phyloP scores from a whole-genome alignment of 495 filamentous ascomycete genomes.

The Chaetomium tenue region DNA sequence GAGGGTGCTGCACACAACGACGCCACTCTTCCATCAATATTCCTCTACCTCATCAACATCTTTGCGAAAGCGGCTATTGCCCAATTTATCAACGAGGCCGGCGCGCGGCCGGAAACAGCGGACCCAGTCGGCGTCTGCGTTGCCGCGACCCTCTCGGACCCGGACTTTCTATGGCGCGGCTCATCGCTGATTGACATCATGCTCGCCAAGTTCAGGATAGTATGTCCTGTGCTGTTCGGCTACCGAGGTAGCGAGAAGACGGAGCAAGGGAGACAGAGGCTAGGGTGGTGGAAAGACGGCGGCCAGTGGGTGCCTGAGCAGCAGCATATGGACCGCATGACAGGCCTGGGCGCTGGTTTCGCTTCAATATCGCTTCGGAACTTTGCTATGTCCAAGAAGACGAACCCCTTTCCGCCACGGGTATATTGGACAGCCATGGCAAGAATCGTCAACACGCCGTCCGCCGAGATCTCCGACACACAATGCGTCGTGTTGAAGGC shows the following conservation, averaged over 20 bases:
- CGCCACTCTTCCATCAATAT: constrained; percentile 58
- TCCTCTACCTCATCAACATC: constrained; percentile 80
- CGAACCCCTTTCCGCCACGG: constrained; percentile 74
- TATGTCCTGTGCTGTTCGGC: constrained; percentile 85
- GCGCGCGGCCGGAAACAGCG: constrained; percentile 65
- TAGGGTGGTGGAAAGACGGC: constrained; percentile 72
- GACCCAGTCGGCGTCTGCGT: constrained; percentile 79
- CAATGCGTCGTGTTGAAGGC: constrained; percentile 76
- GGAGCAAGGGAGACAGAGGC: constrained; percentile 58
- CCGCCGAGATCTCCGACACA: constrained; percentile 64
- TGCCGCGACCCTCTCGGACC: constrained; percentile 68
- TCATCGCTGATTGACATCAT: constrained; percentile 77
- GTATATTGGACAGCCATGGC: constrained; percentile 79
- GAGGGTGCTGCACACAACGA: constrained; percentile 54
- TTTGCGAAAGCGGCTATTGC: constrained; percentile 73
- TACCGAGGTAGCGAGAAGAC: constrained; percentile 75
- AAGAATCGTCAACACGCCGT: constrained; percentile 68
- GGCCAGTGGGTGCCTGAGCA: constrained; percentile 63
- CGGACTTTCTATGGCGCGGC: constrained; percentile 66
- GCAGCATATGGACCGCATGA: constrained; percentile 75
- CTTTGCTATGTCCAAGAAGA: constrained; percentile 62
- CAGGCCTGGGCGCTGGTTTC: constrained; percentile 78
- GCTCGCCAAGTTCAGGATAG: constrained; percentile 77
- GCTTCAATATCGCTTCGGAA: constrained; percentile 77
- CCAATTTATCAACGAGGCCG: constrained; percentile 74